Base-by-base conservation (phyloP, 2,329 filamentous ascomycete genomes). In the Corniculantispora saksenae region DNA sequence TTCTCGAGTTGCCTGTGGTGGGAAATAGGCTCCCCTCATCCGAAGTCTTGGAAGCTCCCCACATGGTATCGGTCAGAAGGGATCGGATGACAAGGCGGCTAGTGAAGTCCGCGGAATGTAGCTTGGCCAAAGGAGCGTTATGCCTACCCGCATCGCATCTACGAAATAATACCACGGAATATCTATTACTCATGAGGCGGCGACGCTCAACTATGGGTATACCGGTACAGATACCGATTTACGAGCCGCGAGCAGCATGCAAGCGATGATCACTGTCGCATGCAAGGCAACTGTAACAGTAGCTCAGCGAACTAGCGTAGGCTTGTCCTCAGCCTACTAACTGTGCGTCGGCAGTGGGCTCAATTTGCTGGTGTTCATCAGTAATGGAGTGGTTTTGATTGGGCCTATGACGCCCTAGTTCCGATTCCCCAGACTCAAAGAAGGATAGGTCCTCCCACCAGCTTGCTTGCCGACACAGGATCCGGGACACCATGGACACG, bases 351-450 rank as follows among this genome's bases (percentile, higher is more conserved):
- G 32, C 5, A 10, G 6, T 32, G 32, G 32, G 38, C 38, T 43
- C 4, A 15, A 43, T 43, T 43, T 43, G 38, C 9, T 19, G 27
- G 15, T 63, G 38, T 40, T 63, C 32, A 32, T 32, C 5, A 3
- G 48, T 50, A 63, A 63, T 63, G 43, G 10, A 23, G 38, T 17
- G 40, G 19, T n/a, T 56, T 17, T 63, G 61, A 63, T 63, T 63
- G 61, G 60, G 9, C n/a, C 10, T 12, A 40, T 29, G 29, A 56
- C 61, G 51, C 53, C 27, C 40, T 50, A 56, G 53, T 43, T 57
- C 27, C 61, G 61, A 63, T 63, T 35, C 61, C 61, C 61, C 61
- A 50, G 51, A 56, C 51, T 54, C 40, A 50, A 50, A 56, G n/a
- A n/a, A 63, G 61, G 3, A 47, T 50, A 50, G 63, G 19, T n/a